Evolutionary conservation across 441 rosid genomes (phyloP), one percentile per base, ranked within the genome.

Genomic region (Populus tomentosa): DNA sequence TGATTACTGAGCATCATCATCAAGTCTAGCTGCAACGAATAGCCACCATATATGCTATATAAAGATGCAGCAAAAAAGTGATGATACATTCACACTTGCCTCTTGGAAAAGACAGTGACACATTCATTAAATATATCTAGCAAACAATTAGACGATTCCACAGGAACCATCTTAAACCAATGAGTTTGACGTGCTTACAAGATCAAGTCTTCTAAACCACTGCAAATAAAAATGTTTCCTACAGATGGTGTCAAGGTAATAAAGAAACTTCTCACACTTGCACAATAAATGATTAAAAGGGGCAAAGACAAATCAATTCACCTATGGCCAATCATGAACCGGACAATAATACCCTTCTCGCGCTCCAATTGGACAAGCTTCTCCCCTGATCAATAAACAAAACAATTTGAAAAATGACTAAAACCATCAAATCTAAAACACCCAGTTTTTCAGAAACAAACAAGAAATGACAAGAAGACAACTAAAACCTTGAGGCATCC

Each of bases 271-370:
- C 70, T 67, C 70, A 18, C 2, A 35, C 63, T 65, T 28, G 40
- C 33, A 77, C 23, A 18, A 67, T 68, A 72, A 61, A 72, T 81
- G 13, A 79, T 50, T 50, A 50, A 50, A 50, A 14, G 56, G 56
- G 56, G 56, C 56, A 50, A 50, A 50, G 56, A 50, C 56, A 50
- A 50, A 50, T 14, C 18, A 50, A 50, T 14, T 50, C 56, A 94
- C 98, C 98, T 94, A 82, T 94, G 97, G 46, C 98, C 98, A 77
- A 94, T 94, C 28, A 92, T 97, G 80, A 94, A 94, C 75, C 97
- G 97, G 79, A 92, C 87, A 53, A 94, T 80, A 59, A 94, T 91
- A 79, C 98, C 98, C 87, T 92, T 94, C 85, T 92, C 97, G 87
- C 91, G 93, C 87, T 94, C 97, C 56, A 50, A 50, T 50, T 50